Percentiles rank a stretch among this genome's conserved stretches.
Conservation (phyloP, 441 rosid genomes). For the Hura crepitans region DNA sequence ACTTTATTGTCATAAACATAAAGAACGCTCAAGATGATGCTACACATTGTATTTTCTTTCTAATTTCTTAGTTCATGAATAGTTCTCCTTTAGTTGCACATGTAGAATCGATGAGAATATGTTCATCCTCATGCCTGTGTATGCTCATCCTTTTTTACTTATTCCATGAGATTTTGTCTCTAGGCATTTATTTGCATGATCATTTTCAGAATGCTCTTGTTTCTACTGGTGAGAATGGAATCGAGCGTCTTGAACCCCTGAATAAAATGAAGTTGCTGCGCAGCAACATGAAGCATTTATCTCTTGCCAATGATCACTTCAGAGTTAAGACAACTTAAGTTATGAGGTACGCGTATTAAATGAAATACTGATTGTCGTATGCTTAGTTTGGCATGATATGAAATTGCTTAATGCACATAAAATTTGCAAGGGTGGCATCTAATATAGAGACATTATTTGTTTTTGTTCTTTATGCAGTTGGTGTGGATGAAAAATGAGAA, state of each 20-base stretch:
- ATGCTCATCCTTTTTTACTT: too few species aligned
- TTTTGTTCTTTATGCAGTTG: conserved; percentile 44
- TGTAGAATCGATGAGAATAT: too few species aligned
- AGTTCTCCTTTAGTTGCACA: too few species aligned
- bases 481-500: conserved; percentile 96
- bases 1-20: too few species aligned
- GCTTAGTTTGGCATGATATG: conserved; percentile 18
- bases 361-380: conserved; percentile 1
- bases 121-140: too few species aligned
- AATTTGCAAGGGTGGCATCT: conserved; percentile 12
- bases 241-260: conserved; percentile 29
- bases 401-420: not conserved
- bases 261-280: conserved; percentile 37
- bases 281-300: conserved; percentile 45
- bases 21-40: too few species aligned
- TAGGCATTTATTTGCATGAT: too few species aligned
- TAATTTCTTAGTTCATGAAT: too few species aligned
- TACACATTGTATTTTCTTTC: too few species aligned
- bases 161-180: too few species aligned
- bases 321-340: conserved; percentile 74
- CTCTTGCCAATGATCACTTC: conserved; percentile 50
- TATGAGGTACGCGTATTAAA: conserved; percentile 53
- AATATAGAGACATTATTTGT: conserved; percentile 17
- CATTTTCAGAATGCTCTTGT: conserved; percentile 54
- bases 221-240: conserved; percentile 40